Evolutionary conservation across 257 asterid genomes (phyloP).

Genomic region (Solanum tarijense): DNA sequence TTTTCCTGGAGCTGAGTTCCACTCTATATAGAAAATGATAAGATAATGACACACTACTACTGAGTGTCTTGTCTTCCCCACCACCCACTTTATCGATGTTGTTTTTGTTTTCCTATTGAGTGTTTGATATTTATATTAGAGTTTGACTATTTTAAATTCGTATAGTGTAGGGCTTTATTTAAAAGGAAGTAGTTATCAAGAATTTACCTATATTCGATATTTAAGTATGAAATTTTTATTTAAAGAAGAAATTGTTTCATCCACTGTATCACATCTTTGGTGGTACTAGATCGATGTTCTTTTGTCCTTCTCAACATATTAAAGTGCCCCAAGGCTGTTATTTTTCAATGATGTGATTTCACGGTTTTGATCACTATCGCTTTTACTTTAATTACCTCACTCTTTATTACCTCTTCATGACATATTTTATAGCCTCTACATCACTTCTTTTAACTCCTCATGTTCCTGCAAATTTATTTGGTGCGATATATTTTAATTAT

Average conservation of each 20-base stretch:
- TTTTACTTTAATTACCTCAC: neutral
- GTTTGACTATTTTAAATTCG: rapidly evolving
- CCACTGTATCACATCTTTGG: no score
- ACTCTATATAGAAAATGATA: neutral
- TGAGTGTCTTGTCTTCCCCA: neutral
- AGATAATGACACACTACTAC: neutral
- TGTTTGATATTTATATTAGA: rapidly evolving
- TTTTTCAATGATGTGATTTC: neutral
- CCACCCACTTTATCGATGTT: neutral
- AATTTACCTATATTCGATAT: no score
- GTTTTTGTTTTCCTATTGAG: rapidly evolving
- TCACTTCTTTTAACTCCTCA: neutral
- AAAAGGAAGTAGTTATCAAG: neutral
- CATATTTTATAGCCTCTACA: neutral
- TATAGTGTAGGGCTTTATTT: neutral
- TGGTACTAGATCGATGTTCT: neutral
- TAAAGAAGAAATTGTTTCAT: no score
- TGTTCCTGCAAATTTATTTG: neutral
- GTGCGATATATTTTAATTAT: no score
- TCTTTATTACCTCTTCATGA: neutral
- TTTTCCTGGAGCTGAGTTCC: neutral
- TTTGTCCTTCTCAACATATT: neutral
- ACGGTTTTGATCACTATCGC: neutral
- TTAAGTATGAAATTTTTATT: no score
- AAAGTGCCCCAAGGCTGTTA: neutral